Conservation (phyloP, 805 yeast species). For the Candida morakotiae region DNA sequence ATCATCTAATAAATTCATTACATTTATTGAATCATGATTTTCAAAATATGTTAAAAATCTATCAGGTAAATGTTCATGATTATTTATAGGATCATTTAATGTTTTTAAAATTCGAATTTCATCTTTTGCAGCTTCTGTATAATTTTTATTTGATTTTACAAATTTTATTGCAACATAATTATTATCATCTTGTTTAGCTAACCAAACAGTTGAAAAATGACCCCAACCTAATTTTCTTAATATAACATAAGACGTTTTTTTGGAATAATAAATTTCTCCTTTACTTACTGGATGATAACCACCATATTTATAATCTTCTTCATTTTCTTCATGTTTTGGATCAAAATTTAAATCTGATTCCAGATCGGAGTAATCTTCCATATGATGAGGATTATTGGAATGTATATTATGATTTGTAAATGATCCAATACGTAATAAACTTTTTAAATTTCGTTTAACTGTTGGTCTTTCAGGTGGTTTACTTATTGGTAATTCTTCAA, state of each 20-base stretch:
- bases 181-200: constrained; percentile 35
- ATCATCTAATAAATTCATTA: constrained; percentile 52
- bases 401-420: constrained; percentile 7
- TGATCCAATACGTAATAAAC: constrained; percentile 9
- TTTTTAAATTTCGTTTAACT: constrained; percentile 6
- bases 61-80: constrained; percentile 11
- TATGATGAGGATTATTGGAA: constrained; percentile 3
- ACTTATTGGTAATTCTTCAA: not conserved
- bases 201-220: constrained; percentile 70
- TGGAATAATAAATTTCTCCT: constrained; percentile 49
- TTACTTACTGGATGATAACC: constrained; percentile 63
- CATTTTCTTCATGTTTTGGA: constrained; percentile 44
- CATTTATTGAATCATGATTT: constrained; percentile 37
- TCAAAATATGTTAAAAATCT: constrained; percentile 11
- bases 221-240: constrained; percentile 68
- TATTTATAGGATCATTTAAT: constrained; percentile 18
- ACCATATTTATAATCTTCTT: constrained; percentile 50
- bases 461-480: constrained; percentile 1
- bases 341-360: constrained; percentile 25
- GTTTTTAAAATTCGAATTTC: constrained; percentile 50
- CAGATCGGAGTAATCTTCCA: constrained; percentile 16
- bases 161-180: constrained; percentile 60
- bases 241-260: constrained; percentile 38
- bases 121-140: constrained; percentile 61
- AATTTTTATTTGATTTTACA: constrained; percentile 50